Conservation (phyloP, 2,329 filamentous ascomycete species). For the Metarhizium sp. region DNA sequence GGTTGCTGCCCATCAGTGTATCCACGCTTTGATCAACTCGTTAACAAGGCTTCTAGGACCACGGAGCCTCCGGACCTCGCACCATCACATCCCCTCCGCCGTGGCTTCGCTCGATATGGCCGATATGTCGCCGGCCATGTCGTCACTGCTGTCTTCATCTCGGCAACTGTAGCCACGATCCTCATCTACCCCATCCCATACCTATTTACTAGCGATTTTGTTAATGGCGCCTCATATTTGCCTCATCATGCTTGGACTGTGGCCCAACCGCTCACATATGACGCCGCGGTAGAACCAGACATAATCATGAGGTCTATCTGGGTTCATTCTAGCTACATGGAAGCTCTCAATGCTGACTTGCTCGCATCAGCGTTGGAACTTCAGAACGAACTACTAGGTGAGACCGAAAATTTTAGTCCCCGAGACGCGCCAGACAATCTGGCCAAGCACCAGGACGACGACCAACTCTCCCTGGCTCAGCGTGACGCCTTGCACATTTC, state of each 20-base stretch:
- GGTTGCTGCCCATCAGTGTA: not conserved
- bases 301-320: slow-evolving; percentile 77
- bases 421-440: slow-evolving; percentile 21
- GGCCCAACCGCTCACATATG: slow-evolving; percentile 51
- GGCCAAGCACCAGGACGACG: slow-evolving; percentile 17
- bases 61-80: slow-evolving; percentile 61
- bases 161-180: slow-evolving; percentile 59
- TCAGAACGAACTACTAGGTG: slow-evolving; percentile 59
- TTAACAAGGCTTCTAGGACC: slow-evolving; percentile 41
- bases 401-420: slow-evolving; percentile 46
- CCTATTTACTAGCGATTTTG: slow-evolving; percentile 62
- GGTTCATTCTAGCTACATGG: slow-evolving; percentile 75
- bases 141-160: slow-evolving; percentile 62
- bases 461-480: slow-evolving; percentile 31
- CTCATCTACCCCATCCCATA: slow-evolving; percentile 69
- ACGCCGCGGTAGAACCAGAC: slow-evolving; percentile 45
- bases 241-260: slow-evolving; percentile 78
- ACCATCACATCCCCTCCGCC: slow-evolving; percentile 55
- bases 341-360: slow-evolving; percentile 57
- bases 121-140: slow-evolving; percentile 64
- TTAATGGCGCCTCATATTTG: slow-evolving; percentile 60
- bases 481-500: slow-evolving; percentile 48
- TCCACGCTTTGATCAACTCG: not conserved
- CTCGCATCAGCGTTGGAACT: slow-evolving; percentile 58
- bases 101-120: slow-evolving; percentile 58